Conservation (phyloP, 495 filamentous ascomycete genomes). For the Annulohypoxylon nitens region DNA sequence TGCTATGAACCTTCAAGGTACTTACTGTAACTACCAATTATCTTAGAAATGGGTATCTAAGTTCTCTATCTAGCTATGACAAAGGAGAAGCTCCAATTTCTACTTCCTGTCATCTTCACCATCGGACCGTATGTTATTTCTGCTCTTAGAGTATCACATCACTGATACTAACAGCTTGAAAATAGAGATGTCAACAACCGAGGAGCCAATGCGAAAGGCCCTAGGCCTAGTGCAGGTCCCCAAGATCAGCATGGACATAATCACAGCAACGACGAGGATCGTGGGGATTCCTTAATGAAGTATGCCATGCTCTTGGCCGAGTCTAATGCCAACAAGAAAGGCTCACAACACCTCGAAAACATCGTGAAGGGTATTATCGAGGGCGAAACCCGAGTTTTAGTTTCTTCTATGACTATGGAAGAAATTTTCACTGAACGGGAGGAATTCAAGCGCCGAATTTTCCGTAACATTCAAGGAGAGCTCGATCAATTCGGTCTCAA, state of each 20-base stretch:
- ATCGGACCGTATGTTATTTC: slow-evolving; percentile 69
- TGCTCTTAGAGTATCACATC: background rate
- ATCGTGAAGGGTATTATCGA: slow-evolving; percentile 92
- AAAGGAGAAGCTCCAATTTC: slow-evolving; percentile 82
- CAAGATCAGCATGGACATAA: slow-evolving; percentile 11
- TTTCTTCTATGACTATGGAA: slow-evolving; percentile 87
- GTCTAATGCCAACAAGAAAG: slow-evolving; percentile 59
- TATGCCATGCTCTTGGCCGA: slow-evolving; percentile 83
- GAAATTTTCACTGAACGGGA: slow-evolving; percentile 87
- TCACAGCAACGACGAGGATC: slow-evolving; percentile 57
- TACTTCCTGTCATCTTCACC: slow-evolving; percentile 85
- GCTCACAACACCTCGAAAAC: slow-evolving; percentile 78
- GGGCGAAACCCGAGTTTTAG: slow-evolving; percentile 83
- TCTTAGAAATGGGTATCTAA: background rate
- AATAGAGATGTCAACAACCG: slow-evolving; percentile 67
- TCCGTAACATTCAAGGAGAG: slow-evolving; percentile 81
- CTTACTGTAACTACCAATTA: background rate
- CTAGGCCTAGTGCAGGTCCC: background rate
- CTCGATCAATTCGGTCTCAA: slow-evolving; percentile 79
- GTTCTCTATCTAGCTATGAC: slow-evolving; percentile 72
- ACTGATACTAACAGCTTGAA: slow-evolving; percentile 11
- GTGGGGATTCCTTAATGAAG: slow-evolving; percentile 72
- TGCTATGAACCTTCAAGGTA: slow-evolving; percentile 73
- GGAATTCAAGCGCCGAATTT: slow-evolving; percentile 81
- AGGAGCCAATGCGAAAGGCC: slow-evolving; percentile 54